A percentile compares a stretch with the other conserved stretches of the same genome.
phyloP scores from a whole-genome alignment of 139 green algal genomes.

The Volvox africanus region DNA sequence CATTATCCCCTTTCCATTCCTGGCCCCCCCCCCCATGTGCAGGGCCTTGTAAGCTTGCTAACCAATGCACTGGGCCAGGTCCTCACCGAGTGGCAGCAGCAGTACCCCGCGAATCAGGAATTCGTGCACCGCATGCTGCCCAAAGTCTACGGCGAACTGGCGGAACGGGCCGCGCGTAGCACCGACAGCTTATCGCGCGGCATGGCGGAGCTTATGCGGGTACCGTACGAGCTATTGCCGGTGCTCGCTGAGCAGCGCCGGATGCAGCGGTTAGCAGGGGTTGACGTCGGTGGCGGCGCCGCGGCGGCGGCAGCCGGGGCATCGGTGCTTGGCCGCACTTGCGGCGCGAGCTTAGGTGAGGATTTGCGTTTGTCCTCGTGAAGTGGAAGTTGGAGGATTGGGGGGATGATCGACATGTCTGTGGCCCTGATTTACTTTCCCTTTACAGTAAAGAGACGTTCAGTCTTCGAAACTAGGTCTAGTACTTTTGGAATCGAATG shows the following conservation, averaged over 20 bases:
- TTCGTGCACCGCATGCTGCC: slow-evolving; percentile 38
- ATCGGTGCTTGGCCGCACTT: neutral
- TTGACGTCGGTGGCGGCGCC: neutral
- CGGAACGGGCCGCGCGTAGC: neutral
- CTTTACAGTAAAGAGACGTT: no score
- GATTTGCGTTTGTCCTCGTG: no score
- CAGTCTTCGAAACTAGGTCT: no score
- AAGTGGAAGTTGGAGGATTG: no score
- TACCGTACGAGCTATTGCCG: slow-evolving; percentile 30
- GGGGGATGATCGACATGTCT: no score
- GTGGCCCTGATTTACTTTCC: no score
- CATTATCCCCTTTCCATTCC: neutral
- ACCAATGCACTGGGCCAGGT: neutral
- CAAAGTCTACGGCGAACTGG: neutral
- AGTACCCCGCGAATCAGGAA: slow-evolving; percentile 6
- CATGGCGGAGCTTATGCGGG: slow-evolving; percentile 1
- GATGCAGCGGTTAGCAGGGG: neutral
- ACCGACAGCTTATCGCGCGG: slow-evolving; percentile 14
- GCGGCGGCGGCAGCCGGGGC: neutral
- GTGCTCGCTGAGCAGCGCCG: slow-evolving; percentile 18
- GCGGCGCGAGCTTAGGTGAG: neutral
- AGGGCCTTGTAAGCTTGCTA: slow-evolving; percentile 24
- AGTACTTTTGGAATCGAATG: no score
- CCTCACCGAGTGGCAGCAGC: slow-evolving; percentile 20
- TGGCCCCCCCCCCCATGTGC: neutral